A percentile compares a stretch with the other conserved stretches of the same genome.
These are phyloP conservation scores for Ustilago loliicola DNA, from an alignment of 1,284 basidiomycete genomes.

Conservation along the genomic window DNA sequence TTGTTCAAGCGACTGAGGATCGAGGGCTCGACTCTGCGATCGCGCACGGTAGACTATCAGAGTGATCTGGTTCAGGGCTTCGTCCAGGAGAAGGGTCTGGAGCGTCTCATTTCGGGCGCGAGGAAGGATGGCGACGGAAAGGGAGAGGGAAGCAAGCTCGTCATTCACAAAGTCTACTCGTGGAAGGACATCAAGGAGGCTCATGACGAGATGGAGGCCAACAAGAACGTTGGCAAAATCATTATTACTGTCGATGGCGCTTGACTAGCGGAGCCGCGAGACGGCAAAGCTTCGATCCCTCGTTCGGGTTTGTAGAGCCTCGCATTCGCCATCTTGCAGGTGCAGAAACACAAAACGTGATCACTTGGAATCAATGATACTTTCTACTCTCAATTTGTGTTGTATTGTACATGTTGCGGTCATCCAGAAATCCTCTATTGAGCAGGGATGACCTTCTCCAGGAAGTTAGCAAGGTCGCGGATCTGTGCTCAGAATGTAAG, in stretches of 20 bases:
- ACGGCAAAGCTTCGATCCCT: not conserved
- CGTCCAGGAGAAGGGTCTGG: slow-evolving; percentile 52
- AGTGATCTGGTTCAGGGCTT: slow-evolving; percentile 81
- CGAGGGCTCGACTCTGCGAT: slow-evolving; percentile 88
- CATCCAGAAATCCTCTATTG: slow-evolving; percentile 15
- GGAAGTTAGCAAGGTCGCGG: slow-evolving; percentile 54
- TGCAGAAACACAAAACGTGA: not conserved
- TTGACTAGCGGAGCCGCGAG: slow-evolving; percentile 4
- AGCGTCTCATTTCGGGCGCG: slow-evolving; percentile 37
- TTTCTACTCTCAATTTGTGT: not conserved
- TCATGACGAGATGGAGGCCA: slow-evolving; percentile 87
- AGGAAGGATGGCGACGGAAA: slow-evolving; percentile 1
- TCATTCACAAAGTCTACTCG: slow-evolving; percentile 76
- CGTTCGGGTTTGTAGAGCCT: not conserved
- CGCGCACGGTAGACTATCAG: slow-evolving; percentile 84
- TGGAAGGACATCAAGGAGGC: slow-evolving; percentile 87
- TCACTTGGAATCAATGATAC: not conserved
- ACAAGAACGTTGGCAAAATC: slow-evolving; percentile 78
- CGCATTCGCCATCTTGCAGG: not conserved
- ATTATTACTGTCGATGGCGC: slow-evolving; percentile 49
- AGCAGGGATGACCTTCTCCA: slow-evolving; percentile 58
- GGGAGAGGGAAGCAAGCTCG: slow-evolving; percentile 43
- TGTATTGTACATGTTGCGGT: slow-evolving; percentile 13
- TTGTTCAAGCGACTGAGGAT: slow-evolving; percentile 88
- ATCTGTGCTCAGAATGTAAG: slow-evolving; percentile 31